phyloP scores from a whole-genome alignment of 768 basidiomycete genomes.

The Amanita brunnescens region DNA sequence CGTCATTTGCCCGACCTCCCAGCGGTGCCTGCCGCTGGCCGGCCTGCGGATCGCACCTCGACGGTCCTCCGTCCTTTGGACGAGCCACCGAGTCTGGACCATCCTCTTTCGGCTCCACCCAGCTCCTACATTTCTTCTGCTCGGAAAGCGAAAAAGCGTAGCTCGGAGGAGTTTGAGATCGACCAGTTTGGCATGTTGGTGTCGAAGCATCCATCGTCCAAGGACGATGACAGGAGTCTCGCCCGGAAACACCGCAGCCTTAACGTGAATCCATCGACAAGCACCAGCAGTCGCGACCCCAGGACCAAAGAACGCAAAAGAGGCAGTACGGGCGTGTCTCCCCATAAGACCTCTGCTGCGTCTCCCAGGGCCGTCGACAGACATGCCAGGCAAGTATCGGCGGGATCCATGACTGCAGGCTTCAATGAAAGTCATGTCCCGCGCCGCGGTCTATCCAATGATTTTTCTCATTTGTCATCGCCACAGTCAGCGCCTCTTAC shows the following conservation, averaged over 20 bases:
- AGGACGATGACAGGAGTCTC: slow-evolving; percentile 43
- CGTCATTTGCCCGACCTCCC: slow-evolving; percentile 37
- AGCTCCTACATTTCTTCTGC: slow-evolving; percentile 48
- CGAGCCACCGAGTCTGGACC: slow-evolving; percentile 19
- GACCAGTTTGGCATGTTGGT: slow-evolving; percentile 58
- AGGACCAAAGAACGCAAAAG: slow-evolving; percentile 48
- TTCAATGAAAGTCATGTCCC: slow-evolving; percentile 38
- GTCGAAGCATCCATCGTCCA: slow-evolving; percentile 36
- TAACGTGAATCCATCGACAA: slow-evolving; percentile 40
- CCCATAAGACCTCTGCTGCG: slow-evolving; percentile 27
- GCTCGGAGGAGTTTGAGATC: slow-evolving; percentile 77
- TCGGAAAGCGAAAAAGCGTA: slow-evolving; percentile 62
- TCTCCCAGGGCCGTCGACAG: slow-evolving; percentile 26
- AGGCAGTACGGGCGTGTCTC: slow-evolving; percentile 40
- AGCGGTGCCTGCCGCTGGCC: slow-evolving; percentile 20
- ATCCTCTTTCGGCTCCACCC: slow-evolving; percentile 43
- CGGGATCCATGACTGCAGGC: slow-evolving; percentile 59
- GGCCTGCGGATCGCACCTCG: slow-evolving; percentile 17
- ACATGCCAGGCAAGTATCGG: slow-evolving; percentile 61
- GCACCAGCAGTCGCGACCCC: slow-evolving; percentile 27
- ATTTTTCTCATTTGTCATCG: slow-evolving; percentile 86
- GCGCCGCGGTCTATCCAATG: slow-evolving; percentile 60
- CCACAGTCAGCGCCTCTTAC: slow-evolving; percentile 75
- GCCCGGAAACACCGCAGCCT: slow-evolving; percentile 68
- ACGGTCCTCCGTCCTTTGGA: slow-evolving; percentile 24